Percentiles rank a stretch among this genome's conserved stretches.
Conservation (phyloP, 2,329 filamentous ascomycete genomes). For the Pestalotiopsis sp. region DNA sequence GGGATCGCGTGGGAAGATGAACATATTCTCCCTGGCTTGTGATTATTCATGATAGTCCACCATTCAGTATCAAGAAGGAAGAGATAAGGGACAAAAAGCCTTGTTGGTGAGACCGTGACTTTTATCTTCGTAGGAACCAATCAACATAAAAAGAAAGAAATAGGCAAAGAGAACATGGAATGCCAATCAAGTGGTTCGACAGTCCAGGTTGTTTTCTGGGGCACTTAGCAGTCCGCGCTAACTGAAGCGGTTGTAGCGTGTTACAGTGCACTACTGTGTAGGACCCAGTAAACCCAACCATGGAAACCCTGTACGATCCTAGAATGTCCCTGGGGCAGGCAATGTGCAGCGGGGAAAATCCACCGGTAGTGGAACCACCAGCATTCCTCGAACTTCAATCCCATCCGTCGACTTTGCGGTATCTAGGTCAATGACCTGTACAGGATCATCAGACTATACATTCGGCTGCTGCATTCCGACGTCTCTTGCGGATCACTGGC, state of each 20-base stretch:
- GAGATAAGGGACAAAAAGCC: no score
- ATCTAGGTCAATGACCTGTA: not conserved
- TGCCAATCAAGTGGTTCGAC: not conserved
- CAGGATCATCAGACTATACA: not conserved
- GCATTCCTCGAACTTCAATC: not conserved
- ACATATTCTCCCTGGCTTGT: no score
- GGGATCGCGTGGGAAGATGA: no score
- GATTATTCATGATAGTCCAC: no score
- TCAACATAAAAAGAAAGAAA: not conserved
- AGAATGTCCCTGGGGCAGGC: not conserved
- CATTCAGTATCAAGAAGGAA: no score
- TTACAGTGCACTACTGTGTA: not conserved
- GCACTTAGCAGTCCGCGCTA: not conserved
- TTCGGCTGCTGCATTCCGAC: no score
- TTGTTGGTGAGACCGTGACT: no score
- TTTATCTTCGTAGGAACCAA: no score
- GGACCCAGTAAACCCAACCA: not conserved
- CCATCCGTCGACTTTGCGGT: not conserved
- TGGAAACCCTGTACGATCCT: not conserved
- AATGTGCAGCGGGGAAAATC: not conserved
- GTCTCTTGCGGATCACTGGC: no score
- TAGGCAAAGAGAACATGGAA: not conserved
- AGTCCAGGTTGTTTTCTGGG: not conserved
- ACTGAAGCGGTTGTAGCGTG: not conserved
- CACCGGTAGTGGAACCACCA: not conserved